Evolutionary conservation across 2,329 filamentous ascomycete genomes (phyloP).

Genomic region (Bipolaris victoriae): DNA sequence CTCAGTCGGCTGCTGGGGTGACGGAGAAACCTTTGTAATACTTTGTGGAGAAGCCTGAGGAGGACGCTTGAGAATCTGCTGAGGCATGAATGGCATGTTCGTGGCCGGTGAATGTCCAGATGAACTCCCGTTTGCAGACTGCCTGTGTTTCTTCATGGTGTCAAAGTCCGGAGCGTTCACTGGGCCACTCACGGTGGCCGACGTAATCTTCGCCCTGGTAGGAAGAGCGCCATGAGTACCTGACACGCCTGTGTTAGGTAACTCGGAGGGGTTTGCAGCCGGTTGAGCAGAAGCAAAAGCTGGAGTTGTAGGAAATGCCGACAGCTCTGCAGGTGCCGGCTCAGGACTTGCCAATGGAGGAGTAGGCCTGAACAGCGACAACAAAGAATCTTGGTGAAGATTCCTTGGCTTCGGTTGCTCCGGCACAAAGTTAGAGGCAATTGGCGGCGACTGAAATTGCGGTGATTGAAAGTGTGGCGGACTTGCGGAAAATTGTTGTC

Average conservation of each 20-base stretch:
- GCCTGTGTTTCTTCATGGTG: slow-evolving; percentile 44
- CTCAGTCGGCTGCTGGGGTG: slow-evolving; percentile 7
- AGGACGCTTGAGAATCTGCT: slow-evolving; percentile 35
- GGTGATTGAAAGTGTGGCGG: slow-evolving; percentile 41
- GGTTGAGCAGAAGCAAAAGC: slow-evolving; percentile 34
- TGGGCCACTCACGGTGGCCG: slow-evolving; percentile 51
- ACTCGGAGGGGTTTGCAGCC: slow-evolving; percentile 21
- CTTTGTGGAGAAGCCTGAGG: slow-evolving; percentile 16
- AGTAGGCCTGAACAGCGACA: slow-evolving; percentile 53
- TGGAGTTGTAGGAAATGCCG: slow-evolving; percentile 52
- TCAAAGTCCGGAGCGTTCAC: slow-evolving; percentile 52
- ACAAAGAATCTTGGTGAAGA: slow-evolving; percentile 53
- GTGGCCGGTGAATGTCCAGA: slow-evolving; percentile 39
- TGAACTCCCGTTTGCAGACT: slow-evolving; percentile 30
- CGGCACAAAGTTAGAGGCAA: slow-evolving; percentile 30
- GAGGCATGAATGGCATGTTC: slow-evolving; percentile 36
- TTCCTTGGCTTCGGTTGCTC: slow-evolving; percentile 47
- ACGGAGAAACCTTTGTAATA: slow-evolving; percentile 9
- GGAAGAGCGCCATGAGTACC: slow-evolving; percentile 26
- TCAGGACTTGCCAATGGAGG: slow-evolving; percentile 35
- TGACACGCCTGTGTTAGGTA: slow-evolving; percentile 27
- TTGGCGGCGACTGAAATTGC: slow-evolving; percentile 35
- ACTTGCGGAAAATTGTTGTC: slow-evolving; percentile 30
- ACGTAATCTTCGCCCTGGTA: slow-evolving; percentile 39
- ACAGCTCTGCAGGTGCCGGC: slow-evolving; percentile 55